Conservation (phyloP, 164 flowering plant genomes). For the Litsea cubeba region DNA sequence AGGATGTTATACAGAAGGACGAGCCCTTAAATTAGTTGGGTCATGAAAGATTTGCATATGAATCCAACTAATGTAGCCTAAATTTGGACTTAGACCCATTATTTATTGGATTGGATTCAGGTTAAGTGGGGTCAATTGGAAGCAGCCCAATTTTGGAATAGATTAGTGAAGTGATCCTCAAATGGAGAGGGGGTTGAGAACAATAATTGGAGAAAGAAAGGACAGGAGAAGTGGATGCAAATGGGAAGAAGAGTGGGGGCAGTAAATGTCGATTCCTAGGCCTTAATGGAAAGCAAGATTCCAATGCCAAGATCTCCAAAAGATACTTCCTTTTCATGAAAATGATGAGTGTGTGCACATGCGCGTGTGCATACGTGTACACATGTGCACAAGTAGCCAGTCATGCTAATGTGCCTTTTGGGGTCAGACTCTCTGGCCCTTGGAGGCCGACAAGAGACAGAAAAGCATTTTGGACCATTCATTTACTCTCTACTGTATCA, state of each 20-base stretch:
- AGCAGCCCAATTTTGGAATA: too few relatives aligned
- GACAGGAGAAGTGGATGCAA: not conserved
- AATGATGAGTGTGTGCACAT: not conserved
- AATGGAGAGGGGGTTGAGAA: not conserved
- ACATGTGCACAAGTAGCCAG: not conserved
- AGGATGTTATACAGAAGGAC: too few relatives aligned
- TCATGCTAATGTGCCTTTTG: not conserved
- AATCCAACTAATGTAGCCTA: too few relatives aligned
- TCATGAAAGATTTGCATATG: too few relatives aligned
- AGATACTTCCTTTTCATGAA: not conserved
- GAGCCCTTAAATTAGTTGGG: too few relatives aligned
- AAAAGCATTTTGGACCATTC: not conserved
- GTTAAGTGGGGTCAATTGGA: not conserved
- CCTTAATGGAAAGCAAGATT: not conserved
- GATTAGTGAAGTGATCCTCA: too few relatives aligned
- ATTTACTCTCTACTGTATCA: not conserved
- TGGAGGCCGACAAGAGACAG: not conserved
- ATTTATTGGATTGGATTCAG: not conserved
- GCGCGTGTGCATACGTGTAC: not conserved
- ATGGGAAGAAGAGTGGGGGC: not conserved
- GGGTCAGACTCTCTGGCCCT: not conserved
- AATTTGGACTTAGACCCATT: too few relatives aligned
- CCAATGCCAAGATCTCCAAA: not conserved
- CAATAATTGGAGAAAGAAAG: not conserved
- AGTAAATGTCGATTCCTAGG: not conserved